phyloP scores from a whole-genome alignment of 768 basidiomycete genomes.

The Boletus coccyginus region DNA sequence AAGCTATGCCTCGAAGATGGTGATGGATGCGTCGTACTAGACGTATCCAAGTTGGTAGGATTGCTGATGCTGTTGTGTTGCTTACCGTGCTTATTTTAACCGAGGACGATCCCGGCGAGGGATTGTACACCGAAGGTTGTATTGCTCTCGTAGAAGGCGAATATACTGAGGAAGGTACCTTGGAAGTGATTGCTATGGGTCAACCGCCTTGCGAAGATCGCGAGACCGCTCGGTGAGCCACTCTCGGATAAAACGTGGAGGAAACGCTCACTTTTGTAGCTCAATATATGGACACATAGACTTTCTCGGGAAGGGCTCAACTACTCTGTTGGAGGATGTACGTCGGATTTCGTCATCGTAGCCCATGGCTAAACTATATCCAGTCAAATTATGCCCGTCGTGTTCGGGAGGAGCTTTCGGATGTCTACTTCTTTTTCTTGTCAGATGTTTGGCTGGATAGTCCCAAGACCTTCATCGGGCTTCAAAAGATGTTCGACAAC shows the following conservation, averaged over 20 bases:
- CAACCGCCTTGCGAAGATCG: conserved; percentile 96
- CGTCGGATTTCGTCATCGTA: conserved; percentile 21
- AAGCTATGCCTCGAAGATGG: conserved; percentile 89
- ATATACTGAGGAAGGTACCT: conserved; percentile 87
- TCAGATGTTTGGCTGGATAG: conserved; percentile 97
- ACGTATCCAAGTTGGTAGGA: conserved; percentile 79
- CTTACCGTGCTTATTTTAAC: conserved; percentile 14
- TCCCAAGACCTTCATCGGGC: conserved; percentile 72
- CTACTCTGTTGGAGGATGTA: conserved; percentile 89
- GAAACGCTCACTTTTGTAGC: conserved; percentile 38
- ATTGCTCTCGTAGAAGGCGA: conserved; percentile 95
- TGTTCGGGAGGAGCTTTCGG: conserved; percentile 64
- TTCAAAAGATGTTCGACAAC: conserved; percentile 86
- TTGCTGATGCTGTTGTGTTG: background rate
- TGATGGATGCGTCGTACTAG: conserved; percentile 86
- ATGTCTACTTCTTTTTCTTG: conserved; percentile 86
- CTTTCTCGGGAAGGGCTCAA: conserved; percentile 92
- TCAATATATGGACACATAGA: conserved; percentile 96
- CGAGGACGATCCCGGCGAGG: conserved; percentile 88
- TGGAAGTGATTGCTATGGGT: conserved; percentile 91
- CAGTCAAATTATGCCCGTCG: conserved; percentile 63
- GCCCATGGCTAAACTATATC: conserved; percentile 1
- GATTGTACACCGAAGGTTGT: conserved; percentile 93
- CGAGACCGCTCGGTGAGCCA: conserved; percentile 69
- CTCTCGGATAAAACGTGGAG: background rate